Percentiles rank a stretch among this genome's conserved stretches.
Conservation (phyloP, 176 grass and related monocot genomes). For the Oryza glaberrima region DNA sequence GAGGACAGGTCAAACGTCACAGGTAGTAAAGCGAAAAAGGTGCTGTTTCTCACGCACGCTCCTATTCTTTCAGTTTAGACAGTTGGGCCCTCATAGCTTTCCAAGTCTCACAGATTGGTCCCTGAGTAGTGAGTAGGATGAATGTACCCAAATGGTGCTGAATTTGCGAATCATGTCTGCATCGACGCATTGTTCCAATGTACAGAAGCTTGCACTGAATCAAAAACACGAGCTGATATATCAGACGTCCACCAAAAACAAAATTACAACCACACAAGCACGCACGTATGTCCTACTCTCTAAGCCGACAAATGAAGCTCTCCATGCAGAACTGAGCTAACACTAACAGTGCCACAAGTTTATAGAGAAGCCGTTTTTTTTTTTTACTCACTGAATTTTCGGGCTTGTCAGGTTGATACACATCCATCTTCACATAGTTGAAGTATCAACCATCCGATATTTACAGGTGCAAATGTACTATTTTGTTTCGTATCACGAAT, state of each 20-base stretch:
- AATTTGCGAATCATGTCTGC: background rate
- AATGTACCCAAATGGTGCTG: background rate
- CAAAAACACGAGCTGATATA: background rate
- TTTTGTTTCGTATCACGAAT: conserved; percentile 17
- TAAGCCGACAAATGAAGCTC: background rate
- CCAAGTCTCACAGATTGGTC: background rate
- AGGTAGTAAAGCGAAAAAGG: too few species aligned
- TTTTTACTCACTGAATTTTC: background rate
- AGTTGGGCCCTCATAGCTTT: background rate
- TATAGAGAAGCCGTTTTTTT: conserved; percentile 4
- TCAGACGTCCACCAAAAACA: background rate
- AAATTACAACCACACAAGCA: background rate
- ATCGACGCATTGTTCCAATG: background rate
- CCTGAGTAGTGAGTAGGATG: background rate
- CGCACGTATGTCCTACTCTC: background rate
- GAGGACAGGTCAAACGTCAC: too few species aligned
- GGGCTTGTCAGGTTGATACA: background rate
- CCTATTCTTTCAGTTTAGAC: background rate
- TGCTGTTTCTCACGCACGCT: too few species aligned
- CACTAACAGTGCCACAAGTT: background rate
- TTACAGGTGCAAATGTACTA: conserved; percentile 31
- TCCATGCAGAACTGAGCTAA: background rate
- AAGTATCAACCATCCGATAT: conserved; percentile 31
- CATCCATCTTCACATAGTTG: conserved; percentile 4
- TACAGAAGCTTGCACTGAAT: background rate